phyloP scores from a whole-genome alignment of 1,284 basidiomycete species.

The Melampsora americana region DNA sequence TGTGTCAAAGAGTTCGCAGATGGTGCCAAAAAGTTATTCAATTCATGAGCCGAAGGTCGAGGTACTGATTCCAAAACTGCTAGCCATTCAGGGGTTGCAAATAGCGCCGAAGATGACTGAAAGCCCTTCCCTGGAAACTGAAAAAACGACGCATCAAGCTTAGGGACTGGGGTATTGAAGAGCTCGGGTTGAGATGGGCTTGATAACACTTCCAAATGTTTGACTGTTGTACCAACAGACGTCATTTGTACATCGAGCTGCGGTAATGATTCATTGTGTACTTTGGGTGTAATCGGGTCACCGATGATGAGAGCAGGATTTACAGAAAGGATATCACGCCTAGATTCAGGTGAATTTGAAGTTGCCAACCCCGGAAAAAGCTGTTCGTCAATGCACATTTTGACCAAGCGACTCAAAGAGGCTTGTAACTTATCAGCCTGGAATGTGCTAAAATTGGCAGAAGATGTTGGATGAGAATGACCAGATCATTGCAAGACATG shows the following conservation, averaged over 20 bases:
- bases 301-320: not conserved
- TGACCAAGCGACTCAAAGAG: slow-evolving; percentile 1
- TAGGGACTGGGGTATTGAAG: not conserved
- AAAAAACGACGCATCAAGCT: slow-evolving; percentile 2
- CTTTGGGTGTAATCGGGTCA: not conserved
- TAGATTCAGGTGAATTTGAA: not conserved
- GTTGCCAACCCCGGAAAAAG: not conserved
- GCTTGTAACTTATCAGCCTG: not conserved
- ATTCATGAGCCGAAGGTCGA: no score
- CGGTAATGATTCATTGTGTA: not conserved
- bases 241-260: not conserved
- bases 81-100: no score
- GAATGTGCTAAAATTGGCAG: not conserved
- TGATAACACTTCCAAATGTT: not conserved
- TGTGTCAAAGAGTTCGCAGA: no score
- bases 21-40: no score
- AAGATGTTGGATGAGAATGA: not conserved
- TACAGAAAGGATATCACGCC: not conserved
- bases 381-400: slow-evolving; percentile 5
- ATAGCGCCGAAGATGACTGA: not conserved
- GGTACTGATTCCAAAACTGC: no score
- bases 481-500: no score
- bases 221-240: not conserved
- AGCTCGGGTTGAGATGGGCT: not conserved
- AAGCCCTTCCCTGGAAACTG: not conserved